A percentile compares a stretch with the other conserved stretches of the same genome.
phyloP scores from a whole-genome alignment of 2,329 filamentous ascomycete species.

The Drechslerella stenobrocha region DNA sequence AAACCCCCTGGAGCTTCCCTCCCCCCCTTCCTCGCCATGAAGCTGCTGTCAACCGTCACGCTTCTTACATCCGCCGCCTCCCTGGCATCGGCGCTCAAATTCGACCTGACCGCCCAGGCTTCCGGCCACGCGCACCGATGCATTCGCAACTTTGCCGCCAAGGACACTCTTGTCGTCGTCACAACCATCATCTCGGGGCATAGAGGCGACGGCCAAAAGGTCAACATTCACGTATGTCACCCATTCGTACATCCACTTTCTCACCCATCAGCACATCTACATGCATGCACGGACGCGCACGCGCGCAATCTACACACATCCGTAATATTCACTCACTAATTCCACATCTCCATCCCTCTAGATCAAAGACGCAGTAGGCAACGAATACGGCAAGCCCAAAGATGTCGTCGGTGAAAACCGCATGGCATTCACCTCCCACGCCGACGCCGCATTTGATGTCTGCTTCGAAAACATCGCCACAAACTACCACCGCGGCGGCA shows the following conservation, averaged over 20 bases:
- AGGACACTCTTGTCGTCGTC: conserved; percentile 91
- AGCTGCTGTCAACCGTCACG: conserved; percentile 37
- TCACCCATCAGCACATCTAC: conserved; percentile 9
- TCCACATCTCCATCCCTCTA: conserved; percentile 56
- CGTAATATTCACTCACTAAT: conserved; percentile 8
- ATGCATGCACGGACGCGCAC: no score
- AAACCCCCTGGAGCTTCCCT: conserved; percentile 13
- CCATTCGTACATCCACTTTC: conserved; percentile 8
- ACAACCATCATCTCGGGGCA: conserved; percentile 83
- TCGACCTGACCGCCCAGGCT: conserved; percentile 77
- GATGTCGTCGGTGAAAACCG: conserved; percentile 90
- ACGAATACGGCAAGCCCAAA: conserved; percentile 90
- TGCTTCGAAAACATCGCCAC: conserved; percentile 84
- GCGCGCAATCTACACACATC: no score
- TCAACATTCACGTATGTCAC: conserved; percentile 81
- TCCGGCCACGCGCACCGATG: conserved; percentile 73
- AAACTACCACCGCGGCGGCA: conserved; percentile 48
- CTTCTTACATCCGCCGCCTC: conserved; percentile 34
- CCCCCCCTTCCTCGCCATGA: conserved; percentile 32
- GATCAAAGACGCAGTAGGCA: conserved; percentile 94
- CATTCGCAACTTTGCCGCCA: conserved; percentile 91
- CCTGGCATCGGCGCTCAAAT: conserved; percentile 72
- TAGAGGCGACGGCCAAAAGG: conserved; percentile 85
- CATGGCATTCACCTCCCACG: conserved; percentile 89
- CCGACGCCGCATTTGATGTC: conserved; percentile 90